Conservation (phyloP, 176 grass and related monocot species). For the Cenchrus americanus region DNA sequence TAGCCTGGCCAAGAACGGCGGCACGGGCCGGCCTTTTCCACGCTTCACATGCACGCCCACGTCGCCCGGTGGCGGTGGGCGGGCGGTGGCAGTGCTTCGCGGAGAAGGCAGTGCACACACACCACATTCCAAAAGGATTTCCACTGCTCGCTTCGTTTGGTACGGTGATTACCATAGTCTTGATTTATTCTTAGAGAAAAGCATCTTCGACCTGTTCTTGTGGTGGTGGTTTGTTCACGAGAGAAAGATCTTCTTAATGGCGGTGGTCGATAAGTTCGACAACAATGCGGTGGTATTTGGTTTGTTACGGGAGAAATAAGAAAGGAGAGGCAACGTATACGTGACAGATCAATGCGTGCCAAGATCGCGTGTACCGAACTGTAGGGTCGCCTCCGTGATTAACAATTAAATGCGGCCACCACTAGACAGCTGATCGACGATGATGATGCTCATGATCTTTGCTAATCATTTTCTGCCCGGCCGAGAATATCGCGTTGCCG, state of each 20-base stretch:
- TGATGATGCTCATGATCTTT: constrained; percentile 18
- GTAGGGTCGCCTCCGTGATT: background rate
- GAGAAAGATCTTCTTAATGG: no score
- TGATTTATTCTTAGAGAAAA: no score
- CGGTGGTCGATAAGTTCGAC: no score
- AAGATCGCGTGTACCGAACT: background rate
- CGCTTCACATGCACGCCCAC: constrained; percentile 16
- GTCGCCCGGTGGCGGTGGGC: background rate
- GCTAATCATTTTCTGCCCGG: background rate
- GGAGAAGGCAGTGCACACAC: constrained; percentile 10
- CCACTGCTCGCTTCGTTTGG: no score
- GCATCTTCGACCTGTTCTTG: no score
- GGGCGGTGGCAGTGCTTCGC: background rate
- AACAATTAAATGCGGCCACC: background rate
- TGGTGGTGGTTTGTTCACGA: no score
- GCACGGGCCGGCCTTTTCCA: background rate
- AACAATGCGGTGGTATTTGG: no score
- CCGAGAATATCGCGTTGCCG: background rate
- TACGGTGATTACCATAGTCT: no score
- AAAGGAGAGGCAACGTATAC: background rate
- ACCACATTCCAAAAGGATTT: background rate
- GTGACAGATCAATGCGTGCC: constrained; percentile 9
- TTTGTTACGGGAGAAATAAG: background rate
- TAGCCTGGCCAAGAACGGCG: constrained; percentile 3
- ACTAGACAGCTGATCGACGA: background rate